phyloP scores from a whole-genome alignment of 352 stramenopile genomes.

The Pythium aristosporum region DNA sequence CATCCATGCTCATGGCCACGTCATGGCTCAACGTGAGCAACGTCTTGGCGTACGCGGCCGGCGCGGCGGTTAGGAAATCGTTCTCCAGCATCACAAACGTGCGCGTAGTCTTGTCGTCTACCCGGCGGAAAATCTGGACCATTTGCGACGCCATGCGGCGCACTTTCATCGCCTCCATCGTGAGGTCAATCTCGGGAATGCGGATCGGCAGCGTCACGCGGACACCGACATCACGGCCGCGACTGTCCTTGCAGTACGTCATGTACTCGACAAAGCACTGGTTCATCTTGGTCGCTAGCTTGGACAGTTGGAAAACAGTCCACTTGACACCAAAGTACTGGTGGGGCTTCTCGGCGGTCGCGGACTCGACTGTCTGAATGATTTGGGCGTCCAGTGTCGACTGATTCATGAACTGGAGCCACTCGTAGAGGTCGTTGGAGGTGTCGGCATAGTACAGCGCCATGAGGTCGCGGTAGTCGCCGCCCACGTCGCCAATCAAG shows the following conservation, averaged over 20 bases:
- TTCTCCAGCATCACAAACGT: constrained; percentile 63
- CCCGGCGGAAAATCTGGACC: constrained; percentile 46
- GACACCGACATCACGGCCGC: constrained; percentile 59
- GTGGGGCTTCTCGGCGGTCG: constrained; percentile 28
- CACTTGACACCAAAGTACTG: constrained; percentile 84
- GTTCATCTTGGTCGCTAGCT: constrained; percentile 64
- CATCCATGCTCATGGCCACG: constrained; percentile 56
- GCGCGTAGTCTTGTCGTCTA: constrained; percentile 33
- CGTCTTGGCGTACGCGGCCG: constrained; percentile 36
- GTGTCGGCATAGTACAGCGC: constrained; percentile 72
- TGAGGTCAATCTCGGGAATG: constrained; percentile 55
- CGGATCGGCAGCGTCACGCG: constrained; percentile 70
- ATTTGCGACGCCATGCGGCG: constrained; percentile 52
- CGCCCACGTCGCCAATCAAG: constrained; percentile 59
- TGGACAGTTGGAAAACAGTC: constrained; percentile 57
- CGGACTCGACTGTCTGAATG: constrained; percentile 73
- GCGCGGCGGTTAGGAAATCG: constrained; percentile 33
- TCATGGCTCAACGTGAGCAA: constrained; percentile 62
- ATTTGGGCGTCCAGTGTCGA: constrained; percentile 65
- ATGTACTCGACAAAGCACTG: constrained; percentile 80
- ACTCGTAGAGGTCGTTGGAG: constrained; percentile 56
- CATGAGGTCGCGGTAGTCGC: constrained; percentile 63
- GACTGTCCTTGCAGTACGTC: constrained; percentile 55
- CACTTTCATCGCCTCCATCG: constrained; percentile 50
- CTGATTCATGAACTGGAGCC: constrained; percentile 70